phyloP scores from a whole-genome alignment of 2,329 filamentous ascomycete species.

The Trichoderma harzianum region DNA sequence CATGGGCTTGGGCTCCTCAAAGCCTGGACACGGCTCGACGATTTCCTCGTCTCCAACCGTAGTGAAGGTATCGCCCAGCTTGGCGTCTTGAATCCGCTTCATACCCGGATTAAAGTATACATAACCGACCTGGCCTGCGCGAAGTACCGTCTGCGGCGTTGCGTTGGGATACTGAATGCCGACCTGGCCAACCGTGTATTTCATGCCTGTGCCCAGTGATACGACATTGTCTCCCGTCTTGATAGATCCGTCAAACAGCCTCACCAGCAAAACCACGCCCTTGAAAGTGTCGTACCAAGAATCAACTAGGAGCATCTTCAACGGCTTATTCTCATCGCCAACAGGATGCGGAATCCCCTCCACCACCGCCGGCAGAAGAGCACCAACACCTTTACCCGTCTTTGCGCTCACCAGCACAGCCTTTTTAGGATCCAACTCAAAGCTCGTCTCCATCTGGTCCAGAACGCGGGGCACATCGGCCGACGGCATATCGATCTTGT shows the following conservation, averaged over 20 bases:
- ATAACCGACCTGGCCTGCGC: constrained; percentile 93
- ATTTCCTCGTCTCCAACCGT: constrained; percentile 69
- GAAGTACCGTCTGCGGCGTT: constrained; percentile 73
- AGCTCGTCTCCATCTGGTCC: constrained; percentile 79
- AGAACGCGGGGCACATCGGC: constrained; percentile 84
- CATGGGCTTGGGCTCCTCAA: constrained; percentile 97
- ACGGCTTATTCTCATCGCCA: constrained; percentile 68
- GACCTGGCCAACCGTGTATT: constrained; percentile 92
- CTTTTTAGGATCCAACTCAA: constrained; percentile 78
- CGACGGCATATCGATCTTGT: constrained; percentile 91
- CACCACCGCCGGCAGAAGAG: constrained; percentile 81
- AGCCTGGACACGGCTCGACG: constrained; percentile 82
- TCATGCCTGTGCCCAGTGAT: constrained; percentile 82
- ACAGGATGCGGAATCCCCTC: constrained; percentile 77
- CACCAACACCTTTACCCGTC: constrained; percentile 81
- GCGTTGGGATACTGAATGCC: constrained; percentile 93
- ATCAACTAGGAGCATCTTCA: constrained; percentile 86
- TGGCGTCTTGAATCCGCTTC: constrained; percentile 94
- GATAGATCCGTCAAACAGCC: constrained; percentile 85
- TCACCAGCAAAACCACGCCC: constrained; percentile 85
- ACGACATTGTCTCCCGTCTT: constrained; percentile 79
- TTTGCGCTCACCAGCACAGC: constrained; percentile 80
- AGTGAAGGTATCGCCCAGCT: constrained; percentile 94
- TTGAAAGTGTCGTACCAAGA: constrained; percentile 98
- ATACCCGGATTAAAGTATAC: constrained; percentile 97